Evolutionary conservation across 2,329 filamentous ascomycete species (phyloP), one percentile per base, ranked within the genome.

Genomic region (Colletotrichum tanaceti): DNA sequence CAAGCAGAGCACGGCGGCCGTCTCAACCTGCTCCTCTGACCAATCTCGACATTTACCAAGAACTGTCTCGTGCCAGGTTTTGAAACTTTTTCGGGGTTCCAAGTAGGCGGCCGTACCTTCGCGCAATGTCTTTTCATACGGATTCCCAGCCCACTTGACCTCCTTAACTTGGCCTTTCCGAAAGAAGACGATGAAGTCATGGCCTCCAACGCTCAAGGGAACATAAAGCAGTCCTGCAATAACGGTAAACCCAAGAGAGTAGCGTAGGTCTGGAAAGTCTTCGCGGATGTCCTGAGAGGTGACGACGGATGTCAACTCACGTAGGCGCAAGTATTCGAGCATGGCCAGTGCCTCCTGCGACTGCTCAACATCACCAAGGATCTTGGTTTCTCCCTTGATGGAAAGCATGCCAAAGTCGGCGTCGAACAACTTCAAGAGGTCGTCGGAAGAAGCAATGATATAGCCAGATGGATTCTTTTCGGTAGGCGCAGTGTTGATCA

Each of bases 111-210:
- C 85, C 0, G 91, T 94, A 1, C 92, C 91, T 74, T 91, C 86
- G 73, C 90, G 89, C 67, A 93, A 78, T 20, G 86, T 85, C 75
- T 95, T 96, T 68, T 96, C 91, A 74, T 96, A 94, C 0, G 93
- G 93, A 74, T 94, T 97, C 2, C 90, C 94, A 3, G 92, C 93
- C 93, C 91, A 97, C 77, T 91, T 94, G 22, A 92, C 93, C 78
- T 93, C 90, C 74, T 87, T 91, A 35, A 89, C 77, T 73, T 94
- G 92, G 0, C 90, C 90, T 72, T 86, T 90, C n/a, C 94, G 88
- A 80, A 97, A 97, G 76, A 97, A 97, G 0, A 94, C 92, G 50
- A 97, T 97, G 73, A 97, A 97, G 73, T 97, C 94, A 38, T 83
- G 84, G 0, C 94, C 94, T 1, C 88, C 88, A 0, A 87, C 84